phyloP scores from a whole-genome alignment of 73 alveolate species.

The Paramecium pentaurelia region DNA sequence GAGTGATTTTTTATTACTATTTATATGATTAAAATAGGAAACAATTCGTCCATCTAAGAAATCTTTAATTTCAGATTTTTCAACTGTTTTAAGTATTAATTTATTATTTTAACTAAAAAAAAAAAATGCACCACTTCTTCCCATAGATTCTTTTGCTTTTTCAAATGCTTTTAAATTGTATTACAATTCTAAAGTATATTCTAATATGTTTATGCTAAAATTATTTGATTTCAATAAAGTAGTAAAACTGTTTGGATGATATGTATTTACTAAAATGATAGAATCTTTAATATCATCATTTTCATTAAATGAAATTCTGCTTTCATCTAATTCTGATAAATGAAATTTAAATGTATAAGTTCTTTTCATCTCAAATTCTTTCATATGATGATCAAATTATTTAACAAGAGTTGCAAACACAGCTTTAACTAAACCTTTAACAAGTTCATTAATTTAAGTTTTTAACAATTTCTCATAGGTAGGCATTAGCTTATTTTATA shows the following conservation, averaged over 20 bases:
- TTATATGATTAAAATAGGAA: not conserved
- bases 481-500: not conserved
- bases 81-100: not conserved
- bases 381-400: not conserved
- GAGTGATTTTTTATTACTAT: not conserved
- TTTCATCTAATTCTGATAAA: not conserved
- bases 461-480: not conserved
- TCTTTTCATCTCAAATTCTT: not conserved
- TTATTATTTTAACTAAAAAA: conserved; percentile 1
- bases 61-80: not conserved
- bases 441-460: not conserved
- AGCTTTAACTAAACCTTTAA: not conserved
- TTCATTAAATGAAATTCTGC: not conserved
- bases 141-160: conserved; percentile 24
- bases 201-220: not conserved
- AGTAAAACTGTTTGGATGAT: not conserved
- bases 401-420: not conserved
- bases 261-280: not conserved
- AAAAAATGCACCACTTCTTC: conserved; percentile 32
- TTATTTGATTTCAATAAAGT: not conserved
- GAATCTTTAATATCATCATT: not conserved
- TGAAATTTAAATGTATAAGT: conserved; percentile 7
- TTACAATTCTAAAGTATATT: not conserved
- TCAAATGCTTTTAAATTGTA: not conserved
- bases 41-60: not conserved